Base-by-base conservation (phyloP, 192 early-diverging fungal species). In the Radiomyces spectabilis region DNA sequence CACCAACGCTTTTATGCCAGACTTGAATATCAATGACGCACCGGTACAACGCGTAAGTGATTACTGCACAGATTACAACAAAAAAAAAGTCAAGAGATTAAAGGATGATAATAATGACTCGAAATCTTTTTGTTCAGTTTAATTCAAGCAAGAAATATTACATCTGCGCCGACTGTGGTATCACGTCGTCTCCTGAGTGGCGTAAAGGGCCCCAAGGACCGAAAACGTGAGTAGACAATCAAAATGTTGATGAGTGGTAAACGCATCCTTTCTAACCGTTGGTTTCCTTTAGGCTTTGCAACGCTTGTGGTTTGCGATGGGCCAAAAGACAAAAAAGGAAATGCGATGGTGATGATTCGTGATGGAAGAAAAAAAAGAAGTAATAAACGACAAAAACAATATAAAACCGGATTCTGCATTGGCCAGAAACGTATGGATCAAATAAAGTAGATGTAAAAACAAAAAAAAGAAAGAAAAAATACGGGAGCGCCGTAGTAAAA, bases 121-220 rank as follows among this genome's bases (percentile, higher is more conserved):
- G 25, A 27, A 16, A 47, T 1, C 26, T 47, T 46, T 26, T 51
- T n/a, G 19, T 27, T 49, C 33, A 44, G 15, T 24, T n/a, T 7
- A 41, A 12, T 38, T 3, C 18, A 41, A 32, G 37, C 25, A 26
- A 34, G 41, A 29, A 45, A 71, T 63, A 76, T 41, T 68, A 67
- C 57, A 68, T 74, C 9, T 76, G 74, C 48, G 59, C 64, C 5
- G 72, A 74, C 32, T 76, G 74, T 71, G 74, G 71, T 41, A 74
- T 68, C 24, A 64, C 64, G 3, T 56, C 71, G 44, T 74, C 72
- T n/a, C 74, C 74, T 22, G 74, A 76, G 65, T 76, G 74, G 70
- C 65, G 70, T 33, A 63, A 61, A 53, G 73, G 72, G 5, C 72
- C 72, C 30, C 57, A 60, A 54, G 72, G 72, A 4, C 67, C 72